phyloP scores from a whole-genome alignment of 257 asterid species.

The Buddleja alternifolia region DNA sequence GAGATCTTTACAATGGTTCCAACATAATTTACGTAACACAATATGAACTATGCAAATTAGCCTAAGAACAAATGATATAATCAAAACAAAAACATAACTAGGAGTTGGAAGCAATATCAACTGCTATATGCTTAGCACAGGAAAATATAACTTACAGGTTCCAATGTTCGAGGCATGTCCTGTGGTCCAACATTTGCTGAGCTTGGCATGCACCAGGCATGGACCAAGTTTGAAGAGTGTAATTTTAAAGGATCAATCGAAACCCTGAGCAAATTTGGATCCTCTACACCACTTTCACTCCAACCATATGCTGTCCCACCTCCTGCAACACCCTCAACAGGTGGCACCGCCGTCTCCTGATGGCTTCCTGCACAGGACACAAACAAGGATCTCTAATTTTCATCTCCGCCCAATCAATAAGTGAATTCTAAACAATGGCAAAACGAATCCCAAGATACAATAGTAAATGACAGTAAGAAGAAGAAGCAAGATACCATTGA shows the following conservation, averaged over 20 bases:
- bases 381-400: constrained; percentile 2
- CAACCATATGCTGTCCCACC: constrained; percentile 99
- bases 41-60: neutral
- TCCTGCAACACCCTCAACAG: constrained; percentile 98
- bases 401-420: constrained; percentile 1
- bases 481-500: neutral
- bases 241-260: constrained; percentile 79
- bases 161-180: constrained; percentile 84
- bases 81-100: constrained; percentile 10
- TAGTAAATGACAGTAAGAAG: neutral
- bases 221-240: constrained; percentile 76
- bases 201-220: constrained; percentile 96
- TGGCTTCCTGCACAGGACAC: constrained; percentile 57
- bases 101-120: constrained; percentile 10
- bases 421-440: neutral
- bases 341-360: constrained; percentile 65
- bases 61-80: constrained; percentile 16
- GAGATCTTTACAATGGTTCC: neutral
- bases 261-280: constrained; percentile 60
- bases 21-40: neutral
- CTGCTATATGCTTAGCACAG: constrained; percentile 5
- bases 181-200: constrained; percentile 92
- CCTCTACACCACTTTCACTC: constrained; percentile 62
- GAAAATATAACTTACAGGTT: constrained; percentile 63
- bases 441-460: neutral